Base-by-base conservation (phyloP, 2,329 filamentous ascomycete species). In the Fusarium sp. region DNA sequence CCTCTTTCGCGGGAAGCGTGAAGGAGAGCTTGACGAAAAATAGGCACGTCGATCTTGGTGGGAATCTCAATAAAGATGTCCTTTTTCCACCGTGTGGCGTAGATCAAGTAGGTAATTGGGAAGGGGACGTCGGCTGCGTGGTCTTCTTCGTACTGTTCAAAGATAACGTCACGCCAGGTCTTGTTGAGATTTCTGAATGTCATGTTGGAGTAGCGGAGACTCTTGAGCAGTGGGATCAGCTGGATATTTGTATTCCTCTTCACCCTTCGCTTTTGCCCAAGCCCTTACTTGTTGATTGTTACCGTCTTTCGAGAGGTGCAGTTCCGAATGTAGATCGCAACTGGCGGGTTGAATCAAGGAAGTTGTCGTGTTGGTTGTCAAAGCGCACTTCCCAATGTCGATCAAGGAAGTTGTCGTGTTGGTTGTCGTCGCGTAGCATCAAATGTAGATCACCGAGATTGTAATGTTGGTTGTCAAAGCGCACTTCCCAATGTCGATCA, bases 81-180 rank as follows among this genome's bases (percentile, higher is more conserved):
- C 15, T 3, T 47, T 15, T 64, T 53, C 61, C 59, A 64, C 42
- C 58, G n/a, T 0, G 12, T 2, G 15, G 23, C 42, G 4, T 10
- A 21, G n/a, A 64, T 63, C 0, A 65, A 46, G 44, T 73, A 81
- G 21, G 73, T 74, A 43, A 57, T 24, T 3, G 59, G 58, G 3
- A 68, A 67, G 1, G 51, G 43, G 11, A 39, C 77, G 72, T n/a
- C 74, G 73, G 54, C 74, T 76, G 34, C 58, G 26, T 53, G 19
- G 6, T 61, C 65, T 17, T 20, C 40, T 30, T 42, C 51, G 34
- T 67, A 68, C 26, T 64, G 55, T 11, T 45, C 36, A 26, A 64
- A 65, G 15, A 65, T 7, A 6, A 68, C 39, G 6, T 67, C 64
- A 39, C 64, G 43, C 59, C 64, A 68, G 17, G 60, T 68, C 36